These are phyloP conservation scores for Salix viminalis DNA, from an alignment of 345 rosid species.

Conservation along the genomic window DNA sequence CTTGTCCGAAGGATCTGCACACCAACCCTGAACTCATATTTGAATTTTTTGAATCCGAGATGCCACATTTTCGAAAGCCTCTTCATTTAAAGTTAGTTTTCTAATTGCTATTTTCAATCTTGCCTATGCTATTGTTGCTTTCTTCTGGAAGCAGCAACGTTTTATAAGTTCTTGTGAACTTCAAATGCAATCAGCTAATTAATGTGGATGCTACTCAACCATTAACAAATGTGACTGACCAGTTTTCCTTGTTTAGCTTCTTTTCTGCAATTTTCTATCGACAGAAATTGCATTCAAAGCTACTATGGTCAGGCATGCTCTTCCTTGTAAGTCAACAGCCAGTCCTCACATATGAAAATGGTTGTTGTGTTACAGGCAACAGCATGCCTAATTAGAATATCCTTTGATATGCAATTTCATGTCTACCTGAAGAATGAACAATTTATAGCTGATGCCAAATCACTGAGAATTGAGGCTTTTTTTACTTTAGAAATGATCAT, in stretches of 20 bases:
- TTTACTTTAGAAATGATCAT: neutral
- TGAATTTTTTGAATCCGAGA: constrained; percentile 24
- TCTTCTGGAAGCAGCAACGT: neutral
- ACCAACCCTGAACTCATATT: constrained; percentile 21
- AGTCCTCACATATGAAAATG: too few relatives aligned
- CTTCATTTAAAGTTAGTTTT: constrained; percentile 25
- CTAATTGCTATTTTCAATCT: neutral
- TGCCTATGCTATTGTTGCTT: neutral
- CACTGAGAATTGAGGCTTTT: neutral
- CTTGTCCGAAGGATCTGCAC: neutral
- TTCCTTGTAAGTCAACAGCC: too few relatives aligned
- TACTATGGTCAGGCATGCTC: too few relatives aligned
- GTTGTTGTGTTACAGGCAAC: neutral
- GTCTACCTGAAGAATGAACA: neutral
- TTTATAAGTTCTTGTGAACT: neutral
- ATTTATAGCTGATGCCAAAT: neutral
- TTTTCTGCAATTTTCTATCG: too few relatives aligned
- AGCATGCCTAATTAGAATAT: neutral
- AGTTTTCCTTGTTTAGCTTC: too few relatives aligned
- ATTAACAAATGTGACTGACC: too few relatives aligned
- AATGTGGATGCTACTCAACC: too few relatives aligned
- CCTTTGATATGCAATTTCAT: neutral
- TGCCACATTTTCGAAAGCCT: constrained; percentile 23
- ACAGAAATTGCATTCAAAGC: too few relatives aligned
- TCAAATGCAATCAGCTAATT: too few relatives aligned